A percentile compares a stretch with the other conserved stretches of the same genome.
Conservation (phyloP, 768 basidiomycete species). For the Boletus edulis region DNA sequence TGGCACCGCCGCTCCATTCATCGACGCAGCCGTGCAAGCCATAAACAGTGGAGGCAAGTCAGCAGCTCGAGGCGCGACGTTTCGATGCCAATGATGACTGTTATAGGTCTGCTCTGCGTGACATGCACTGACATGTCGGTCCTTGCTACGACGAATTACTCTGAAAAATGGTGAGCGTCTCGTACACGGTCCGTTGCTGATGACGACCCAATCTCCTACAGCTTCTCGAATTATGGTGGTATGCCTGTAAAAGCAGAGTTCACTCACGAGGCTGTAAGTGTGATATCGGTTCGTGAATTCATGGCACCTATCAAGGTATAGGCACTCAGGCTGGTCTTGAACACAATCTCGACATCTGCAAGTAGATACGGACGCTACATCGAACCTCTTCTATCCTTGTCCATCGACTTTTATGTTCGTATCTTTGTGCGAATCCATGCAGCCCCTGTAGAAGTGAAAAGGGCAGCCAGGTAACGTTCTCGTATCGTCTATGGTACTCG, state of each 20-base stretch:
- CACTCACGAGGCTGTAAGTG: conserved; percentile 84
- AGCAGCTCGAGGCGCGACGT: background rate
- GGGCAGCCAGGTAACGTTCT: conserved; percentile 61
- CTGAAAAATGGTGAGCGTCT: conserved; percentile 83
- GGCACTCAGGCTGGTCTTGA: conserved; percentile 90
- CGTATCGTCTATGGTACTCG: background rate
- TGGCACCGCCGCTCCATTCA: conserved; percentile 95
- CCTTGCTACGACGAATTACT: conserved; percentile 88
- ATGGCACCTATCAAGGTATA: conserved; percentile 29
- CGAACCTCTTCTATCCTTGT: conserved; percentile 83
- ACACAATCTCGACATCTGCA: conserved; percentile 82
- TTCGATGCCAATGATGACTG: background rate
- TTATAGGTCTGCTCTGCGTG: conserved; percentile 76
- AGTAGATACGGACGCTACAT: conserved; percentile 92
- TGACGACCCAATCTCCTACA: conserved; percentile 27
- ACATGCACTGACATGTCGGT: conserved; percentile 97
- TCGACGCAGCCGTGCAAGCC: conserved; percentile 90
- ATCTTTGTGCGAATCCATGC: conserved; percentile 80
- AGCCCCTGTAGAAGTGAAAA: conserved; percentile 82
- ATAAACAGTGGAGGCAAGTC: conserved; percentile 80
- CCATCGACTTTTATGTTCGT: conserved; percentile 97
- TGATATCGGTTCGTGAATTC: background rate
- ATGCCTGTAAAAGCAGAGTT: conserved; percentile 90
- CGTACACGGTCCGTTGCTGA: background rate
- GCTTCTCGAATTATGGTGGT: conserved; percentile 95